Base-by-base conservation (phyloP, 1,139 yeast genomes). In the Pneumocystis wakefieldiae region DNA sequence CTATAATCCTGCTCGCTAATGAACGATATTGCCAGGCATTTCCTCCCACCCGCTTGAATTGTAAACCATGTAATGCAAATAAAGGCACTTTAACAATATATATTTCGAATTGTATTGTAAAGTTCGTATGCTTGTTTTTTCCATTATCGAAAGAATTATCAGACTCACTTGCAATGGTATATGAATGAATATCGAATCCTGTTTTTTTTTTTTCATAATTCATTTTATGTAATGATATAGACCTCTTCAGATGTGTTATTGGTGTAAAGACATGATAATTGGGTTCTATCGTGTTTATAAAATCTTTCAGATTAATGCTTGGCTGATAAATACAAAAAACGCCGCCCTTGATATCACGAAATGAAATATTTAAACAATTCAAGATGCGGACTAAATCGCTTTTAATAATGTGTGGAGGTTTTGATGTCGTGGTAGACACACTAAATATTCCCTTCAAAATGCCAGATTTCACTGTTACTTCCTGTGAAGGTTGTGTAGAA, bases 361-460 rank as follows among this genome's bases (percentile, higher is more conserved):
- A 91, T 68, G 84, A 83, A 60, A 92, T 94, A 29, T 90, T 91
- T 71, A 89, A 77, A 67, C 83, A 83, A 42, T 83, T 84, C 72
- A 92, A 80, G 0, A 87, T 94, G 39, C 84, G 81, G 41, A 92
- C 87, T 61, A 92, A 84, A 71, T 87, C 91, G 70, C 87, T 83
- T 65, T 97, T 83, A 65, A 92, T 91, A 67, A 87, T 88, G 10
- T 95, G 92, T 64, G 92, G 78, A 29, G 96, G 91, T 70, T 90
- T 90, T 4, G 96, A 88, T 1, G 97, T 89, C 0, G 98, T 92
- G 0, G 96, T 87, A 75, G 90, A 97, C 59, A 91, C 97, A 67
- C 94, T 85, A 76, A 92, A 92, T 71, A 92, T 90, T 0, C 97
- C 97, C 73, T 91, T 90, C 73, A 92, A 81, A 76, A 90, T 90